These are phyloP conservation scores for Septoria linicola DNA, from an alignment of 2,329 filamentous ascomycete species.

Conservation along the genomic window DNA sequence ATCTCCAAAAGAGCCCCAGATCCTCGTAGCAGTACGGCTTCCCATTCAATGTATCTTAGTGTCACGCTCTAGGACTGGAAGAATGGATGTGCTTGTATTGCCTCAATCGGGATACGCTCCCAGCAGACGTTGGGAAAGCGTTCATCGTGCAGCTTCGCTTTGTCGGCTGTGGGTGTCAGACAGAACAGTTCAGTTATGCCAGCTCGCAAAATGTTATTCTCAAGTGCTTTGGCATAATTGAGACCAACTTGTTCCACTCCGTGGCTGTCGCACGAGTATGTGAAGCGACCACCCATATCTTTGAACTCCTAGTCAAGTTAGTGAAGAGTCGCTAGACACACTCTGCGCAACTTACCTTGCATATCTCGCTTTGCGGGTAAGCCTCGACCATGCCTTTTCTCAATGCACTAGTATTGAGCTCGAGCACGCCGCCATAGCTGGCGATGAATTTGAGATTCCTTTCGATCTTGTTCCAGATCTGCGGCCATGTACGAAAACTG, in stretches of 20 bases:
- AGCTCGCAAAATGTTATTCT: conserved; percentile 59
- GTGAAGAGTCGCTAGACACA: not conserved
- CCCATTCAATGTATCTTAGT: too few relatives aligned
- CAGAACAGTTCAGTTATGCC: conserved; percentile 60
- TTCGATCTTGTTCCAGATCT: conserved; percentile 70
- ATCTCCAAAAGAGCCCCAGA: too few relatives aligned
- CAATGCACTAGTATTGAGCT: conserved; percentile 84
- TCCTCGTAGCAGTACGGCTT: too few relatives aligned
- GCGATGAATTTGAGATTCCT: conserved; percentile 72
- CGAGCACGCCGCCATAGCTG: conserved; percentile 76
- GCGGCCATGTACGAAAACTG: conserved; percentile 43
- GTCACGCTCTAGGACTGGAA: conserved; percentile 13
- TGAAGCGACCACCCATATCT: conserved; percentile 73
- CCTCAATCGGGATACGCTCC: conserved; percentile 22
- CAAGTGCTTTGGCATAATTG: conserved; percentile 59
- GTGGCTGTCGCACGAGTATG: conserved; percentile 93
- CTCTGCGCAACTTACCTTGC: conserved; percentile 56
- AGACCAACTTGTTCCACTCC: conserved; percentile 82
- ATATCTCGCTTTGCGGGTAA: conserved; percentile 78
- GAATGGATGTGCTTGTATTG: conserved; percentile 29
- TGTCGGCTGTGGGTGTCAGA: conserved; percentile 34
- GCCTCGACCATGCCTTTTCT: conserved; percentile 88
- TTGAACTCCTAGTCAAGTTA: conserved; percentile 62
- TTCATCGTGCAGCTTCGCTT: conserved; percentile 32
- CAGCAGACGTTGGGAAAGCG: conserved; percentile 37